phyloP scores from a whole-genome alignment of 176 grass and related monocot genomes.

The Carex parvula region DNA sequence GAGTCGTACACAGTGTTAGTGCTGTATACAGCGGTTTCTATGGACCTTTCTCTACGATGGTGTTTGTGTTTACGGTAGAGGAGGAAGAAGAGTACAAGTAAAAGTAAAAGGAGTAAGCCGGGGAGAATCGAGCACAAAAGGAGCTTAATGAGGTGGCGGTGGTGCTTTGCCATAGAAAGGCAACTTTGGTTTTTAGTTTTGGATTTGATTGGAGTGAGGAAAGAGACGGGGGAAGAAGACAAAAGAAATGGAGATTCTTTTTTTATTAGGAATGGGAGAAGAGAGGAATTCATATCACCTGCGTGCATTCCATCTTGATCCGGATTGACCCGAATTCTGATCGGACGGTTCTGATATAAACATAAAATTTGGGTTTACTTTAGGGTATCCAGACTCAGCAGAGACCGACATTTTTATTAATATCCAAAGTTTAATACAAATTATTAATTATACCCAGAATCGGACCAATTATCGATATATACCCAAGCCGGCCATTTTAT shows the following conservation, averaged over 20 bases:
- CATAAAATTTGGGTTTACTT: no score
- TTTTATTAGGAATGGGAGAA: background rate
- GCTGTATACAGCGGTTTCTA: constrained; percentile 26
- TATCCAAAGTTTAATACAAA: no score
- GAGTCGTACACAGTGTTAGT: background rate
- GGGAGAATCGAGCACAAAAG: constrained; percentile 19
- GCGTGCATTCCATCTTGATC: no score
- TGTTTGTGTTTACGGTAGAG: background rate
- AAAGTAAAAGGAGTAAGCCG: background rate
- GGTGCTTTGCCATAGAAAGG: constrained; percentile 34
- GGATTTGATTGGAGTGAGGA: constrained; percentile 4
- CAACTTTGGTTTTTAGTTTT: constrained; percentile 18
- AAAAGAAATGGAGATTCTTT: background rate
- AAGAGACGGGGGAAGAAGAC: constrained; percentile 17
- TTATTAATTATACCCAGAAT: no score
- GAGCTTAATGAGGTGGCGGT: constrained; percentile 21
- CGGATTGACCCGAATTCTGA: no score
- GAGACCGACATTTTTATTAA: no score
- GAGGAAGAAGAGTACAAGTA: background rate
- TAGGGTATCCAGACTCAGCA: no score
- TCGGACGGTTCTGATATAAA: no score
- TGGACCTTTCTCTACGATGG: background rate
- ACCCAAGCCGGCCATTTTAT: no score
- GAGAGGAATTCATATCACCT: background rate
- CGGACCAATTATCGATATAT: no score